Conservation (phyloP, 2,329 filamentous ascomycete species). For the Coniella vitis region DNA sequence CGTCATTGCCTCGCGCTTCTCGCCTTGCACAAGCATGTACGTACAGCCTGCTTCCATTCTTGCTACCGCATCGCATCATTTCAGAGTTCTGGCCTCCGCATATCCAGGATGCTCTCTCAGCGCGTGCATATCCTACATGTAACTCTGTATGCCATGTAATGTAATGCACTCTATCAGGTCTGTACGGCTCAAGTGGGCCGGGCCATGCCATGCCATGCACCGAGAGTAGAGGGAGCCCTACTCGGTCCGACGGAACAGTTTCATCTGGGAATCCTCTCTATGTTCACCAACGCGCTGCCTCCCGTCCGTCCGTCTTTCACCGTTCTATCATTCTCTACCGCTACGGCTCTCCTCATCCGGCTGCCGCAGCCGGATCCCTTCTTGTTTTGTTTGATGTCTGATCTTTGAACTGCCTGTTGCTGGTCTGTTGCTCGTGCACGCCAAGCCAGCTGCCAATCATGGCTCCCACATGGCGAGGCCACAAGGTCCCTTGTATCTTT, state of each 20-base stretch:
- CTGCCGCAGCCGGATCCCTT: background rate
- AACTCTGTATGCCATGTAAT: too few relatives aligned
- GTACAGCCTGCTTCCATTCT: background rate
- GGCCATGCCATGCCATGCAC: background rate
- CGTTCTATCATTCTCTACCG: too few relatives aligned
- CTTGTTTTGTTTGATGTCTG: background rate
- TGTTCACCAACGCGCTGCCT: background rate
- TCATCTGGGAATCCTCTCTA: slow-evolving; percentile 2
- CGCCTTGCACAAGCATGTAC: background rate
- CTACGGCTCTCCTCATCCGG: background rate
- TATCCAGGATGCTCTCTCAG: too few relatives aligned
- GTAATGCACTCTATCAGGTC: too few relatives aligned
- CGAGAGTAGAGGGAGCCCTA: slow-evolving; percentile 6
- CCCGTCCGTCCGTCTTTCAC: background rate
- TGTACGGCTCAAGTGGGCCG: too few relatives aligned
- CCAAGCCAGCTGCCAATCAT: slow-evolving; percentile 4
- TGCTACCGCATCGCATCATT: background rate
- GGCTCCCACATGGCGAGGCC: slow-evolving; percentile 12
- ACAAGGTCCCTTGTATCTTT: background rate
- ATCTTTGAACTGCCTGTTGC: background rate
- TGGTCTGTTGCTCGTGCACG: background rate
- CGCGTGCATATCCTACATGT: too few relatives aligned
- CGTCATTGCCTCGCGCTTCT: background rate
- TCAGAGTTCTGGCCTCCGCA: background rate
- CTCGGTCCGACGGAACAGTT: slow-evolving; percentile 16